Base-by-base conservation (phyloP, 2,329 filamentous ascomycete genomes). In the Calonectria crousiana region DNA sequence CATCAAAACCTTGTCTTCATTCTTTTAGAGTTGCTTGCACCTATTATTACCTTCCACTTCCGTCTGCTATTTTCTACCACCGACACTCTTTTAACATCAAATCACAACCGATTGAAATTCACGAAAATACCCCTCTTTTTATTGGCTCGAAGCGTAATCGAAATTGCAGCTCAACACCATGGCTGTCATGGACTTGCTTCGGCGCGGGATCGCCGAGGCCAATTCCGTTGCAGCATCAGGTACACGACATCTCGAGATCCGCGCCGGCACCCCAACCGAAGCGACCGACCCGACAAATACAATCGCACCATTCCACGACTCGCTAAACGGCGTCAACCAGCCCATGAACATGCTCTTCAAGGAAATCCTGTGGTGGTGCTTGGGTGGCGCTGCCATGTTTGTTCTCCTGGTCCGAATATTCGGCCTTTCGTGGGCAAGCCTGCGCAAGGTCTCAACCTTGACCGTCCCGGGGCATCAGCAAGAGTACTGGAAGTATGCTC, bases 361-460 rank as follows among this genome's bases (percentile, higher is more conserved):
- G 78, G 86, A 92, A 76, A 83, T 87, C 44, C 80, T 93, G 16
- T 93, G 91, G 91, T 92, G 89, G 88, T 91, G 85, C 65, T 80
- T 93, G 72, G 92, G 92, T n/a, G 87, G 88, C 71, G 84, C 91
- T 71, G 91, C 85, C 60, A 80, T 92, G 67, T 75, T 89, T 36
- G 86, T 93, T 58, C 85, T 93, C 47, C 65, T 82, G n/a, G 85
- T 92, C 75, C 87, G 91, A 69, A 81, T 93, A 32, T 74, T 87
- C 36, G 89, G 92, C 80, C 86, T 92, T 71, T 80, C 84, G 36
- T 90, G 88, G 87, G 87, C 87, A 60, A 89, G 91, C 77, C 83
- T 92, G 41, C 89, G 92, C 56, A 91, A 91, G 74, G 86, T 93
- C 49, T 87, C 88, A 28, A 88, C 91, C 77, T 92, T 93, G 90